These are phyloP conservation scores for Ophiostoma montium DNA, from an alignment of 2,329 filamentous ascomycete genomes.

Conservation along the genomic window DNA sequence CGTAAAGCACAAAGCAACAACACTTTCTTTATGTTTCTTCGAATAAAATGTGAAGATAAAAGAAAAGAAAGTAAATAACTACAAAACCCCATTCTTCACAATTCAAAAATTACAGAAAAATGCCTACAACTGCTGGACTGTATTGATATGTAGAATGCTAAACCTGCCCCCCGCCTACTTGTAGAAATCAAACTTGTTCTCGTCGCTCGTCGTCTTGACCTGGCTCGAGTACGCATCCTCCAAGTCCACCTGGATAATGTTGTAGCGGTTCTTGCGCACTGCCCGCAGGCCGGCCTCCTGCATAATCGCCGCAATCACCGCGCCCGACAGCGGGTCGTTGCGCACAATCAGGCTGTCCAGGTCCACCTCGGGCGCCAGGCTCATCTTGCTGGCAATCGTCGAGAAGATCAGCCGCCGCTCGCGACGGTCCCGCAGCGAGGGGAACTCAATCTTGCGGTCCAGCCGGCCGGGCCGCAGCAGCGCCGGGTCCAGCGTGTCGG, in stretches of 20 bases:
- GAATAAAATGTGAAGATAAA: no score
- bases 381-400: conserved; percentile 97
- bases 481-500: conserved; percentile 90
- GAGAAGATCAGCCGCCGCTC: conserved; percentile 93
- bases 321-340: conserved; percentile 89
- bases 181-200: conserved; percentile 83
- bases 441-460: conserved; percentile 98
- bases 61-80: no score
- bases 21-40: no score
- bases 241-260: conserved; percentile 93
- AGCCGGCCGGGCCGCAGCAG: conserved; percentile 87
- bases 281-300: conserved; percentile 91
- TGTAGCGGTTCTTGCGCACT: conserved; percentile 95
- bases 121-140: no score
- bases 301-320: conserved; percentile 97
- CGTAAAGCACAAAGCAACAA: background rate
- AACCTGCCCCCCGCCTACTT: conserved; percentile 35
- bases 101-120: no score
- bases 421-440: conserved; percentile 80
- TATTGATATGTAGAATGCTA: background rate
- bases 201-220: conserved; percentile 63
- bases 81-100: no score
- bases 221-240: conserved; percentile 96
- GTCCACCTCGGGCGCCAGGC: conserved; percentile 88
- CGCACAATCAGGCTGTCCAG: conserved; percentile 90